Evolutionary conservation across 208 protist genomes (phyloP).

Genomic region (Plasmodiophora brassicae): DNA sequence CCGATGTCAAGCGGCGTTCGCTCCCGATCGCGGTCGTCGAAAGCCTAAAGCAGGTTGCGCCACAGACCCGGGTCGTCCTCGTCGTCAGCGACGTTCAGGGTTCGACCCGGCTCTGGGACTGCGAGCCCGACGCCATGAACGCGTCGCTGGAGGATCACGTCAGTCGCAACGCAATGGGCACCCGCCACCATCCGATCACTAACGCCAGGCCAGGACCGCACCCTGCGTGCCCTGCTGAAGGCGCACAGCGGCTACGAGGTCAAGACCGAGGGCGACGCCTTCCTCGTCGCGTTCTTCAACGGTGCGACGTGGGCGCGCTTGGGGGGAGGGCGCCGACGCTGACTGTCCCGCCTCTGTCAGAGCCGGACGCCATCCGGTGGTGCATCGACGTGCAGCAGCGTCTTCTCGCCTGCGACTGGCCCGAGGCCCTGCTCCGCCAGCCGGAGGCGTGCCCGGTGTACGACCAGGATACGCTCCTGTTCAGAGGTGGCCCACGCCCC

Average conservation of each 20-base stretch:
- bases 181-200: background rate
- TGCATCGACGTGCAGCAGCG: background rate
- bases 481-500: too few relatives aligned
- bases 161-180: constrained; percentile 1
- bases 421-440: background rate
- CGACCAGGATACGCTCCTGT: background rate
- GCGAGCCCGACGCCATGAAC: background rate
- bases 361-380: background rate
- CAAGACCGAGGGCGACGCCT: constrained; percentile 27
- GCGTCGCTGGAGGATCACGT: background rate
- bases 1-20: too few relatives aligned
- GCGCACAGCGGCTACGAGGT: background rate
- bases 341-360: background rate
- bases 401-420: background rate
- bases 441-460: background rate
- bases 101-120: background rate
- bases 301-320: too few relatives aligned
- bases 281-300: constrained; percentile 7
- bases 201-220: background rate
- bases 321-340: background rate
- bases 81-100: constrained; percentile 20
- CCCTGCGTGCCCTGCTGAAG: background rate
- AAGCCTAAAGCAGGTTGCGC: background rate
- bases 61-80: background rate
- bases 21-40: too few relatives aligned